A percentile compares a stretch with the other conserved stretches of the same genome.
phyloP scores from a whole-genome alignment of 805 yeast genomes.

The Torulaspora maleeae region DNA sequence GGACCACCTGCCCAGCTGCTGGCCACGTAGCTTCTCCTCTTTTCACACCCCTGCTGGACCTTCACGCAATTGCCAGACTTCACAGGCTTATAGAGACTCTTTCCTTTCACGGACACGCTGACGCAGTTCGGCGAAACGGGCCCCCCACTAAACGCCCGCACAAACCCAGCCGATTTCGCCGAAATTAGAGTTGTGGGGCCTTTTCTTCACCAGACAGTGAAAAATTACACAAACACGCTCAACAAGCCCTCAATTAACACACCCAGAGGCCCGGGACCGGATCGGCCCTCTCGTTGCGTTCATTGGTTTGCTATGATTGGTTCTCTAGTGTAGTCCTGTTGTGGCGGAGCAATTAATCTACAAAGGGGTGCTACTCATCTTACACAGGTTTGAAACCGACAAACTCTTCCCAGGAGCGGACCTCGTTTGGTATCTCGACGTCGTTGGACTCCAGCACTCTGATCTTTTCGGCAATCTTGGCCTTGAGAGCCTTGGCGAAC shows the following conservation, averaged over 20 bases:
- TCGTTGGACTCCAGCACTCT: conserved; percentile 45
- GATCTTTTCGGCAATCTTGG: conserved; percentile 52
- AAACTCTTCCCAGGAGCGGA: conserved; percentile 93
- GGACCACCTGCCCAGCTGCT: no score
- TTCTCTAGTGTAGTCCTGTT: background rate
- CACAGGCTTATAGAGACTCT: background rate
- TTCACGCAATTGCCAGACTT: no score
- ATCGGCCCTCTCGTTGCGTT: background rate
- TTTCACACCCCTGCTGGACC: no score
- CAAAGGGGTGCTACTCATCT: background rate
- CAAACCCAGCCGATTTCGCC: background rate
- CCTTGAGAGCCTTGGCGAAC: conserved; percentile 77
- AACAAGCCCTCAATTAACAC: background rate
- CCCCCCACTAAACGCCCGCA: background rate
- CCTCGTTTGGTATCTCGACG: conserved; percentile 75
- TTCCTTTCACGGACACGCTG: background rate
- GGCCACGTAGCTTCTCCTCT: no score
- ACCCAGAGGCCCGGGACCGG: background rate
- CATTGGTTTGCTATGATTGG: background rate
- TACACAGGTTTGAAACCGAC: conserved; percentile 86
- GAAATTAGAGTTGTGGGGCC: background rate
- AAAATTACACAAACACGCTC: conserved; percentile 2
- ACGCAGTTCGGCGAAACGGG: conserved; percentile 6
- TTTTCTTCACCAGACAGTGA: background rate
- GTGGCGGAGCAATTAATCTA: conserved; percentile 1